Percentiles rank a stretch among this genome's conserved stretches.
phyloP scores from a whole-genome alignment of 1,284 basidiomycete genomes.

The Tilletia indica region DNA sequence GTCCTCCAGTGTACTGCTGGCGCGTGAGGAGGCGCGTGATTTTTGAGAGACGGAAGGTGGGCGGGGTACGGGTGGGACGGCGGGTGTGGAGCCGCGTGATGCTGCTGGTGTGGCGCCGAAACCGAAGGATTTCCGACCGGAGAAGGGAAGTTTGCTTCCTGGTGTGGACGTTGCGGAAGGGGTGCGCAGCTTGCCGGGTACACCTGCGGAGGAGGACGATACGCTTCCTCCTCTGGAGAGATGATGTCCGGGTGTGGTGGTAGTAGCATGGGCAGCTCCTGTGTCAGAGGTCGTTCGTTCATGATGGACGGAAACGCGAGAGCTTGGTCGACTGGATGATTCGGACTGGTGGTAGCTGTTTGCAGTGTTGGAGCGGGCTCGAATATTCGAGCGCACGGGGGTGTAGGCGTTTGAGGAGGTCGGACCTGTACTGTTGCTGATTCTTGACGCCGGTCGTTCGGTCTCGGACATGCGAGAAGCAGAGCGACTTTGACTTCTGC shows the following conservation, averaged over 20 bases:
- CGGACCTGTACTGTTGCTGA: background rate
- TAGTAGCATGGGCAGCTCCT: background rate
- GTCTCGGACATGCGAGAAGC: background rate
- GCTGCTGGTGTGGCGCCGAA: background rate
- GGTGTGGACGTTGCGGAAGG: background rate
- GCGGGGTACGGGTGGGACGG: constrained; percentile 64
- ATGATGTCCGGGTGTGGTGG: background rate
- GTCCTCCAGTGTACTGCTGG: constrained; percentile 36
- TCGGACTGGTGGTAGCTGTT: constrained; percentile 3
- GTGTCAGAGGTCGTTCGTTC: background rate
- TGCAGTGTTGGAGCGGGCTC: constrained; percentile 2
- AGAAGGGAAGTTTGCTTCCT: background rate
- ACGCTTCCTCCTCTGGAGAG: background rate
- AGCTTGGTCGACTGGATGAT: constrained; percentile 14
- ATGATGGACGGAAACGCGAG: constrained; percentile 5
- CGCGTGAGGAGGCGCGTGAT: constrained; percentile 20
- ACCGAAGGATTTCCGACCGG: constrained; percentile 1
- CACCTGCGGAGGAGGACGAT: background rate
- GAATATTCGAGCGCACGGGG: constrained; percentile 2
- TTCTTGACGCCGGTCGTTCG: background rate
- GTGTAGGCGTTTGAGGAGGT: background rate
- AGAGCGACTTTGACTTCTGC: background rate
- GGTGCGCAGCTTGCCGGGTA: background rate
- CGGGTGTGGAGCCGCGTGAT: background rate
- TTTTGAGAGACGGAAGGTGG: constrained; percentile 73